Evolutionary conservation across 164 flowering plant species (phyloP), one percentile per base, ranked within the genome.

Genomic region (Aristolochia contorta): DNA sequence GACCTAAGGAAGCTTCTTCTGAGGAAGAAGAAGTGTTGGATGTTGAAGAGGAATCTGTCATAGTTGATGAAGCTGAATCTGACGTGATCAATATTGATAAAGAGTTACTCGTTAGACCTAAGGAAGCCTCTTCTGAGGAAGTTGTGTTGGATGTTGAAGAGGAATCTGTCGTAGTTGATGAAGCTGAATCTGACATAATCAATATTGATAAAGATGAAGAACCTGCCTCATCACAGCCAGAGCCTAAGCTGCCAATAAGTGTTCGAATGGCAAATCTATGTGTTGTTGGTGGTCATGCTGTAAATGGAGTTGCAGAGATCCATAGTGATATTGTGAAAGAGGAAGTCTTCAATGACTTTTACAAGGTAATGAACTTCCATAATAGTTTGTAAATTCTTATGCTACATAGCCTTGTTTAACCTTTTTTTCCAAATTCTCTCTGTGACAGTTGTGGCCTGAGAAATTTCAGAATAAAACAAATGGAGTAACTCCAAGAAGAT

Each of bases 301-400:
- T 92, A 7, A 92, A 92, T 77, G 98, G 98, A 43, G 98, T 92
- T 71, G 98, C 98, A 59, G 96, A 77, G 74, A 92, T 92, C 70
- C 98, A 92, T 55, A 92, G 96, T 69, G 91, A 89, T 64, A 92
- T 92, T 55, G 96, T 92, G 18, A 87, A 89, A 69, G 75, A 84
- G 23, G 95, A 92, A 67, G 98, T 92, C 6, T 92, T 92, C 62
- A 87, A 87, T 71, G 80, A 83, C 21, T 92, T 85, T 64, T 87
- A 71, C 71, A 66, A 22, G 21, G 27, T 60, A 30, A 23, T 7
- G 27, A 48, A 49, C 41, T 53, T 47, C 57, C 47, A 55, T 33
- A 47, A 23, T 20, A 16, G 21, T 25, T 32, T 43, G 22, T 59
- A 16, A 37, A 27, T 33, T 51, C 56, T 51, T 46, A 64, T 57